Evolutionary conservation across 352 stramenopile species (phyloP).

Genomic region (Pelagophyceae sp.): DNA sequence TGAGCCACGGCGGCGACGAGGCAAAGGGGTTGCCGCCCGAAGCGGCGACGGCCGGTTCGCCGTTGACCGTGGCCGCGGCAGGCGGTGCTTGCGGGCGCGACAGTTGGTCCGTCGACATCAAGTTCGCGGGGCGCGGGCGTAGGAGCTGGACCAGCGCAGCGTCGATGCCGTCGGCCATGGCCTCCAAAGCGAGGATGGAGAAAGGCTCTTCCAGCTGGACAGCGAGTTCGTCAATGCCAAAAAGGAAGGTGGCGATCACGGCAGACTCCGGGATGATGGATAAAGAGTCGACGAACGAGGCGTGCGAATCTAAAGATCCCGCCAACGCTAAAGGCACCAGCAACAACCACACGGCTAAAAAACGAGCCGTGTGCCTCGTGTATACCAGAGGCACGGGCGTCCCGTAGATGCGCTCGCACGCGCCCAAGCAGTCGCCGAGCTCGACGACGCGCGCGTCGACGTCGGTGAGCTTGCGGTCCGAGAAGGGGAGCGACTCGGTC

Average conservation of each 20-base stretch:
- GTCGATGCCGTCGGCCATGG: neutral
- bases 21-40: too few species aligned
- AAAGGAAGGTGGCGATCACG: conserved; percentile 22
- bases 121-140: too few species aligned
- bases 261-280: conserved; percentile 9
- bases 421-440: conserved; percentile 51
- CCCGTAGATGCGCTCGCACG: conserved; percentile 42
- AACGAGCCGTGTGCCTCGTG: conserved; percentile 33
- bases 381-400: conserved; percentile 57
- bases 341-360: conserved; percentile 21
- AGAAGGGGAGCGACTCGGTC: conserved; percentile 50
- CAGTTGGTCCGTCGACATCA: too few species aligned
- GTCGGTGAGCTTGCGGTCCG: conserved; percentile 50
- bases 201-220: neutral
- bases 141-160: too few species aligned
- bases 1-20: too few species aligned
- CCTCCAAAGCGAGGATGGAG: neutral
- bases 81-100: too few species aligned
- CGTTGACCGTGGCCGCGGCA: too few species aligned
- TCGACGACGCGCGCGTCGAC: conserved; percentile 50
- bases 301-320: too few species aligned
- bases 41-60: too few species aligned
- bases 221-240: conserved; percentile 26
- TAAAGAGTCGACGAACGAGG: conserved; percentile 1
- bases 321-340: conserved; percentile 6